These are phyloP conservation scores for Thermothielavioides terrestris DNA, from an alignment of 495 filamentous ascomycete genomes.

Conservation along the genomic window DNA sequence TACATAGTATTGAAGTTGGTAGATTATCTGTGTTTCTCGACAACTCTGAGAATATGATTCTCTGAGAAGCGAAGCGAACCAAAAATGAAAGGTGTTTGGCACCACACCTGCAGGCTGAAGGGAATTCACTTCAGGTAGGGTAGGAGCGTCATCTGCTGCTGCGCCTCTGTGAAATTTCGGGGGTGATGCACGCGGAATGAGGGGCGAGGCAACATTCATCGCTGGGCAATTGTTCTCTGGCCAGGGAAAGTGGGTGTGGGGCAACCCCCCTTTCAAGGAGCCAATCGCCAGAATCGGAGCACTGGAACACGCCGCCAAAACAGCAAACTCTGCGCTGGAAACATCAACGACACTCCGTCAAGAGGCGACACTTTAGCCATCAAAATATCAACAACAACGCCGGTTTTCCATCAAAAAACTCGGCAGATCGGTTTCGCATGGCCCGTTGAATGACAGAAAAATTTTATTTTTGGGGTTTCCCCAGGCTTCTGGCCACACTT, in stretches of 20 bases:
- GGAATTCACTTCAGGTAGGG: neutral
- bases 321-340: conserved; percentile 42
- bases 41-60: no score
- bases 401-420: conserved; percentile 48
- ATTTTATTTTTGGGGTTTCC: conserved; percentile 42
- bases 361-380: conserved; percentile 45
- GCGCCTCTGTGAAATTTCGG: neutral
- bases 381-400: conserved; percentile 48
- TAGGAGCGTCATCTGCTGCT: neutral
- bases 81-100: no score
- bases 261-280: conserved; percentile 14
- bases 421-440: conserved; percentile 48
- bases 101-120: no score
- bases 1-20: no score
- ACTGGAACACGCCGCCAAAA: conserved; percentile 24
- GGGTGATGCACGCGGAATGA: no score
- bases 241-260: conserved; percentile 6
- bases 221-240: conserved; percentile 8
- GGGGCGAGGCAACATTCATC: no score
- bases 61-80: no score
- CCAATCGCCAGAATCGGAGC: conserved; percentile 23
- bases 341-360: conserved; percentile 61
- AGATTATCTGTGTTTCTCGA: no score
- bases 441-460: conserved; percentile 39
- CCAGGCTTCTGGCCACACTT: conserved; percentile 33